Evolutionary conservation across 2,329 filamentous ascomycete genomes (phyloP), one percentile per base, ranked within the genome.

Genomic region (Mollisia scopiformis): DNA sequence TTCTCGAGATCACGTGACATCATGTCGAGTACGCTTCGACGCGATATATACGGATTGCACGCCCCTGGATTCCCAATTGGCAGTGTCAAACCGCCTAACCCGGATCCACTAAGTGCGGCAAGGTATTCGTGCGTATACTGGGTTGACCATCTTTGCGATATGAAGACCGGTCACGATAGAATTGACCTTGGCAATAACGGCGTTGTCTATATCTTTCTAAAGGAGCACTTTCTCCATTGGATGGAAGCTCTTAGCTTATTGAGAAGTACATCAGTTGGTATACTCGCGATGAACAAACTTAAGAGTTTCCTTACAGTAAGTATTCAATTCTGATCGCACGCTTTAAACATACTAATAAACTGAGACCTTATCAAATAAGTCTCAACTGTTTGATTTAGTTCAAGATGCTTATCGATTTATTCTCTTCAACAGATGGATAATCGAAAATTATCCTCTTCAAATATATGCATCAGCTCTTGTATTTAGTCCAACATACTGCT

Each of bases 31-130:
- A 70, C 56, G 0, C 68, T 81, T 1, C 57, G 58, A 25, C 72
- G 74, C 1, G 70, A 81, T 39, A 75, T 80, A 0, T 80, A 75
- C 58, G 28, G 62, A 2, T 57, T 80, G 2, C 16, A 23, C 0
- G 16, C 60, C 10, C 68, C 65, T 3, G 71, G 72, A 23, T 52
- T 50, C 51, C 55, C 51, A 0, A 70, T 74, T 33, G 58, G 71
- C 3, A 1, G 67, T 30, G 59, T 71, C 39, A 35, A 63, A 59
- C 31, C 60, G 58, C 62, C 71, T 39, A 25, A 63, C 58, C 60
- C 68, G 58, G 66, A 75, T 65, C 65, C 67, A 54, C 58, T 75
- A 52, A 64, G 67, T 6, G 21, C 68, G 7, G 51, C 70, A 35
- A 64, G 51, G 71, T 59, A 50, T 8, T 67, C 71, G 10, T 74